These are phyloP conservation scores for Spergularia bocconei DNA, from an alignment of 148 eudicot species.

Conservation along the genomic window DNA sequence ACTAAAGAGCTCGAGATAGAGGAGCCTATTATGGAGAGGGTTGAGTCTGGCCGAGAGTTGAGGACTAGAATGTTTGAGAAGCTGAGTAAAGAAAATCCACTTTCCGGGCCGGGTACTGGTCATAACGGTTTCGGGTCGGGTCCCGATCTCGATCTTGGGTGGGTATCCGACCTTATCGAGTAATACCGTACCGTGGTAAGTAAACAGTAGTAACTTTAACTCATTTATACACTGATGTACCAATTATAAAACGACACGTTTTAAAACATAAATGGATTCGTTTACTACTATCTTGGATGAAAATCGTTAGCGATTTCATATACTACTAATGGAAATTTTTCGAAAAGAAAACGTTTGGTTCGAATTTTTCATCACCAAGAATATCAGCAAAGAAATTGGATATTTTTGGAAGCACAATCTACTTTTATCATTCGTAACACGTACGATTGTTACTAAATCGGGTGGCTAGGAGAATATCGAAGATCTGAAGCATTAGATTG, in stretches of 20 bases:
- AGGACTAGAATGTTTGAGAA: slow-evolving; percentile 74
- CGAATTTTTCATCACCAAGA: not conserved
- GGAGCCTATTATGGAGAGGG: slow-evolving; percentile 65
- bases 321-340: no score
- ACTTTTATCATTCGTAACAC: not conserved
- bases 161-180: slow-evolving; percentile 72
- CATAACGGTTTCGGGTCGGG: slow-evolving; percentile 24
- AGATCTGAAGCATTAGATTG: not conserved
- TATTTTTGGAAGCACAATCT: not conserved
- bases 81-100: slow-evolving; percentile 66
- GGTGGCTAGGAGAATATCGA: not conserved
- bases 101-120: slow-evolving; percentile 36
- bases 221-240: no score
- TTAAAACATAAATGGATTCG: not conserved
- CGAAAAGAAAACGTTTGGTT: no score
- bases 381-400: not conserved
- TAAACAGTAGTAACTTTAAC: no score
- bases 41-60: slow-evolving; percentile 66
- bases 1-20: slow-evolving; percentile 36
- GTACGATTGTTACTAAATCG: no score
- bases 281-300: no score
- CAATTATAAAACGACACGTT: not conserved
- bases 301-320: no score
- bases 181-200: slow-evolving; percentile 19
- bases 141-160: slow-evolving; percentile 76